Conservation (phyloP, 2,329 filamentous ascomycete genomes). For the Teratosphaeria pseudoeucalypti region DNA sequence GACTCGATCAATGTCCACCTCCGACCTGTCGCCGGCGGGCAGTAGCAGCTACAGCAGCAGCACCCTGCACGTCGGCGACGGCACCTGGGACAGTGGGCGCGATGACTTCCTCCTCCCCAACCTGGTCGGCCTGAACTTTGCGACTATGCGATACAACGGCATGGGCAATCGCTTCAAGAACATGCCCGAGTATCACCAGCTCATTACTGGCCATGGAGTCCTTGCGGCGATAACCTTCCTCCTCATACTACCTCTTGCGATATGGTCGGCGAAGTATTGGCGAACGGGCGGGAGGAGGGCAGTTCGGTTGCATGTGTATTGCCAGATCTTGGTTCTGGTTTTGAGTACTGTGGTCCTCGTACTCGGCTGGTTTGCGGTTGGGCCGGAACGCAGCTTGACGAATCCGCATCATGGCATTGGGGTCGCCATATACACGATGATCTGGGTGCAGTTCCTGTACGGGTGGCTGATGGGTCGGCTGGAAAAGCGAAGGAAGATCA, state of each 20-base stretch:
- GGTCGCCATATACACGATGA: slow-evolving; percentile 63
- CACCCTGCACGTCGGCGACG: slow-evolving; percentile 69
- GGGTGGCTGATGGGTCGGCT: slow-evolving; percentile 53
- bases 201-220: slow-evolving; percentile 62
- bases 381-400: slow-evolving; percentile 57
- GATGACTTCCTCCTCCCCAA: slow-evolving; percentile 73
- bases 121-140: slow-evolving; percentile 64
- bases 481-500: slow-evolving; percentile 34
- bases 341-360: slow-evolving; percentile 62
- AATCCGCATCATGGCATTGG: slow-evolving; percentile 83
- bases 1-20: slow-evolving; percentile 1
- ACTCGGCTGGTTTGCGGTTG: slow-evolving; percentile 69
- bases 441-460: slow-evolving; percentile 60
- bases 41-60: slow-evolving; percentile 62
- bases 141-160: slow-evolving; percentile 77
- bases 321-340: slow-evolving; percentile 59
- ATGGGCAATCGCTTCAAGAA: slow-evolving; percentile 73
- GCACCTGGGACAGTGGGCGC: slow-evolving; percentile 69
- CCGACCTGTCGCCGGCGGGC: slow-evolving; percentile 54
- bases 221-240: slow-evolving; percentile 65
- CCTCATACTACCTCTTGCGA: slow-evolving; percentile 60
- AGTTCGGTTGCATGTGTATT: slow-evolving; percentile 60
- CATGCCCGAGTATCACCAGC: slow-evolving; percentile 56
- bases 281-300: slow-evolving; percentile 47
- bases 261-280: slow-evolving; percentile 64